These are phyloP conservation scores for Lasiodiplodia theobromae DNA, from an alignment of 2,329 filamentous ascomycete species.

Conservation along the genomic window DNA sequence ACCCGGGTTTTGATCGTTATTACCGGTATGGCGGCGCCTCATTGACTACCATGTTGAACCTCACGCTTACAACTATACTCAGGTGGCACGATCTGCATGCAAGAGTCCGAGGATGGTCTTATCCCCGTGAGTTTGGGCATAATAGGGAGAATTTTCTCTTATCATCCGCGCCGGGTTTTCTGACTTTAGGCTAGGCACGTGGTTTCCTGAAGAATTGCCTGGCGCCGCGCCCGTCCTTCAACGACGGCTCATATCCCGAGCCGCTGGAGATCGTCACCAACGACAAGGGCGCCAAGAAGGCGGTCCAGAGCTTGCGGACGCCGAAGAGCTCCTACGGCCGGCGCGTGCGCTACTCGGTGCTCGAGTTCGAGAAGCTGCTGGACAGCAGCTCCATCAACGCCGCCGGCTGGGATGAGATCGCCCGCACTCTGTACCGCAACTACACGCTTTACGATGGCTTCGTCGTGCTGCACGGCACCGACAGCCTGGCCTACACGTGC, in stretches of 20 bases:
- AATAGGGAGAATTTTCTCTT: neutral
- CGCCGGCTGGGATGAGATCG: constrained; percentile 85
- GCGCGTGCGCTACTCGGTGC: constrained; percentile 81
- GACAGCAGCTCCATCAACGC: constrained; percentile 92
- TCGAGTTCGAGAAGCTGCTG: constrained; percentile 83
- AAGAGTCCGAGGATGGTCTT: constrained; percentile 78
- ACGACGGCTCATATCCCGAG: constrained; percentile 71
- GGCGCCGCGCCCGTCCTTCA: constrained; percentile 83
- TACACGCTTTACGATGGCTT: constrained; percentile 91
- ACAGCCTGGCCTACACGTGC: constrained; percentile 85
- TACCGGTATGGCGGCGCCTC: constrained; percentile 63
- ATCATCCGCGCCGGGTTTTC: neutral
- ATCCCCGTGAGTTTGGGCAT: constrained; percentile 65
- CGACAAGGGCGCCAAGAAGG: constrained; percentile 54
- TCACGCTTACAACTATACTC: constrained; percentile 14
- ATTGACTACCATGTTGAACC: neutral
- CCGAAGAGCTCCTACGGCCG: constrained; percentile 81
- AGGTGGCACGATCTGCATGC: constrained; percentile 88
- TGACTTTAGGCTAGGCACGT: constrained; percentile 45
- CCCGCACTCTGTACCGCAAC: constrained; percentile 78
- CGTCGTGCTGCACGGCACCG: constrained; percentile 88
- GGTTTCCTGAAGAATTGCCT: constrained; percentile 85
- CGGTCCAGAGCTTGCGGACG: constrained; percentile 76
- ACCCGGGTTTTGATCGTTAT: constrained; percentile 88
- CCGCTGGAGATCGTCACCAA: constrained; percentile 64